Conservation (phyloP, 2,329 filamentous ascomycete species). For the Spiromastix sp. region DNA sequence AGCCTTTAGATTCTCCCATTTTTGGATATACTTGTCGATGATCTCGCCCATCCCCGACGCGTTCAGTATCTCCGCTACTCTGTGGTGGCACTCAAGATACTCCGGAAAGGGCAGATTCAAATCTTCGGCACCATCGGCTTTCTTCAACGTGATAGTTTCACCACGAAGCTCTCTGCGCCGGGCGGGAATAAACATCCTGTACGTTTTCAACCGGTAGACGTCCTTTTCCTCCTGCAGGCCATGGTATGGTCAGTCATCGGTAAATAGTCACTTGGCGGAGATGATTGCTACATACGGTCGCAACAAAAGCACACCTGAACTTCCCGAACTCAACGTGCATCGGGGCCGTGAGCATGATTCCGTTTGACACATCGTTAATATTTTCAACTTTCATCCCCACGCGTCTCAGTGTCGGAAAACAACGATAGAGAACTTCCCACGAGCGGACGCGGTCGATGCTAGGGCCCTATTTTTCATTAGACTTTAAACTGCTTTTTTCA, state of each 20-base stretch:
- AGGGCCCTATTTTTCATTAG: no score
- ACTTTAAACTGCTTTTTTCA: no score
- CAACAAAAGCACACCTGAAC: not conserved
- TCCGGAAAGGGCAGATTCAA: not conserved
- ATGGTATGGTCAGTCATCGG: no score
- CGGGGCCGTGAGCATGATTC: not conserved
- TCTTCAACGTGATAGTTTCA: not conserved
- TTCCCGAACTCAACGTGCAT: not conserved
- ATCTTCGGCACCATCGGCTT: not conserved
- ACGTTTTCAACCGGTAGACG: constrained; percentile 1
- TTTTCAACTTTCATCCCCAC: not conserved
- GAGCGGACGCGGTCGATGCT: no score
- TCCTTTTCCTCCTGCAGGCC: not conserved
- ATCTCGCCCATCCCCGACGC: constrained; percentile 1
- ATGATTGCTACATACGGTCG: not conserved
- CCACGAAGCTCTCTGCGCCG: not conserved
- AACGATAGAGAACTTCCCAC: not conserved
- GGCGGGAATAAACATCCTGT: not conserved
- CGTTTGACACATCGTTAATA: not conserved
- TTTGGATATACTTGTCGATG: not conserved
- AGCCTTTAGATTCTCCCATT: constrained; percentile 2
- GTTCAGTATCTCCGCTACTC: constrained; percentile 2
- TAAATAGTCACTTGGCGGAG: not conserved
- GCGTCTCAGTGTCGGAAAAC: not conserved
- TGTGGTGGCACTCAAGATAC: not conserved